Percentiles rank a stretch among this genome's conserved stretches.
These are phyloP conservation scores for Colletotrichum musae DNA, from an alignment of 2,329 filamentous ascomycete genomes.

Conservation along the genomic window DNA sequence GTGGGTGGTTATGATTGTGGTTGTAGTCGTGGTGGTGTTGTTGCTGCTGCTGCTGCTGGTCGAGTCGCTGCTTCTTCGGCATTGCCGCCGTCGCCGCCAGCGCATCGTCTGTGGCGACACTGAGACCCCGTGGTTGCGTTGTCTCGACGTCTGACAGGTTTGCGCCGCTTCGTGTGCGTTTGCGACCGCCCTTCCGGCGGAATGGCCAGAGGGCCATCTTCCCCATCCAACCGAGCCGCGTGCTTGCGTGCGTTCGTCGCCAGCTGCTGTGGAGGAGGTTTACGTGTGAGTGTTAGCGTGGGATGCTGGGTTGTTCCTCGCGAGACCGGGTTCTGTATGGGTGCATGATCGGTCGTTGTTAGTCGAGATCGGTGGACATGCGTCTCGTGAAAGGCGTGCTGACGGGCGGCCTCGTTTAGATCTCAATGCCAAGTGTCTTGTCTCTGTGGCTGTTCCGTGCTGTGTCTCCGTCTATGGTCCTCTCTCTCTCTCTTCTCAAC, in stretches of 20 bases:
- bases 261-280: neutral
- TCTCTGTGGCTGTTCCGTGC: neutral
- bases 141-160: conserved; percentile 69
- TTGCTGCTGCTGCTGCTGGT: conserved; percentile 56
- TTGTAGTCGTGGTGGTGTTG: conserved; percentile 51
- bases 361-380: conserved; percentile 25
- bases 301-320: conserved; percentile 23
- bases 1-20: neutral
- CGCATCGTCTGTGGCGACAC: conserved; percentile 51
- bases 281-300: conserved; percentile 19
- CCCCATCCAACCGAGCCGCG: conserved; percentile 15
- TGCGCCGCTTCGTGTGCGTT: conserved; percentile 67
- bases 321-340: conserved; percentile 20
- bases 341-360: conserved; percentile 36
- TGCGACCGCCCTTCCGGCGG: conserved; percentile 79
- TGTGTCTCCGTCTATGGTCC: conserved; percentile 7
- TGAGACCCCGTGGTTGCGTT: conserved; percentile 52
- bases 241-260: neutral
- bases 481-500: conserved; percentile 8
- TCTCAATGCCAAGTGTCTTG: conserved; percentile 18
- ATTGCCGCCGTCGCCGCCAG: conserved; percentile 42
- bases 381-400: neutral
- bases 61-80: conserved; percentile 60
- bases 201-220: conserved; percentile 89
- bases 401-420: conserved; percentile 34